Conservation (phyloP, 805 yeast genomes). For the Barnettozyma sp. region DNA sequence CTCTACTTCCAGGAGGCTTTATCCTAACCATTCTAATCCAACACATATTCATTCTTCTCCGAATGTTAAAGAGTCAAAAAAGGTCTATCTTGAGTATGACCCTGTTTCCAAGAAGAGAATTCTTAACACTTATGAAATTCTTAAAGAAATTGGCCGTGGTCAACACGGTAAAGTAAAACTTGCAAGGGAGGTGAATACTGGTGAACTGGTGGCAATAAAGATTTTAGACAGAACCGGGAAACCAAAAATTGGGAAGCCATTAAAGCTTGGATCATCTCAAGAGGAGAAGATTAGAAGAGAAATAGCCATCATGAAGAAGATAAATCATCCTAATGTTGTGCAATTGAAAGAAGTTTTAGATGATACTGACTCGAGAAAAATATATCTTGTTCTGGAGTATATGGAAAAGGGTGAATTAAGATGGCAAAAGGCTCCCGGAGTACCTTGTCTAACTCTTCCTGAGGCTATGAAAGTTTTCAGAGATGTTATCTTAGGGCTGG, state of each 20-base stretch:
- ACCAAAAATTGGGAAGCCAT: conserved; percentile 41
- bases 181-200: conserved; percentile 62
- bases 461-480: conserved; percentile 68
- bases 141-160: conserved; percentile 87
- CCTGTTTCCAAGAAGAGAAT: conserved; percentile 77
- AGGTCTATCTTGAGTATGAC: conserved; percentile 78
- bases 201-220: conserved; percentile 82
- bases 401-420: conserved; percentile 84
- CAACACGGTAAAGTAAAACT: conserved; percentile 98
- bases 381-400: conserved; percentile 84
- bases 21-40: conserved; percentile 21
- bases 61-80: conserved; percentile 74
- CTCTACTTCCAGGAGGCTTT: conserved; percentile 15
- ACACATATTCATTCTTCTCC: conserved; percentile 24
- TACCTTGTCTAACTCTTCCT: conserved; percentile 61
- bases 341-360: conserved; percentile 80
- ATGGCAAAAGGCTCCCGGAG: conserved; percentile 59
- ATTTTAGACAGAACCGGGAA: conserved; percentile 73
- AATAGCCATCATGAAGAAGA: conserved; percentile 88
- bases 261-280: conserved; percentile 39
- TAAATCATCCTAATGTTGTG: conserved; percentile 91
- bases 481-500: conserved; percentile 82
- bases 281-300: conserved; percentile 79
- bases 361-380: conserved; percentile 75
- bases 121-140: conserved; percentile 83